A percentile compares a stretch with the other conserved stretches of the same genome.
phyloP scores from a whole-genome alignment of 192 early-diverging fungal species.

The Lobosporangium transversale region DNA sequence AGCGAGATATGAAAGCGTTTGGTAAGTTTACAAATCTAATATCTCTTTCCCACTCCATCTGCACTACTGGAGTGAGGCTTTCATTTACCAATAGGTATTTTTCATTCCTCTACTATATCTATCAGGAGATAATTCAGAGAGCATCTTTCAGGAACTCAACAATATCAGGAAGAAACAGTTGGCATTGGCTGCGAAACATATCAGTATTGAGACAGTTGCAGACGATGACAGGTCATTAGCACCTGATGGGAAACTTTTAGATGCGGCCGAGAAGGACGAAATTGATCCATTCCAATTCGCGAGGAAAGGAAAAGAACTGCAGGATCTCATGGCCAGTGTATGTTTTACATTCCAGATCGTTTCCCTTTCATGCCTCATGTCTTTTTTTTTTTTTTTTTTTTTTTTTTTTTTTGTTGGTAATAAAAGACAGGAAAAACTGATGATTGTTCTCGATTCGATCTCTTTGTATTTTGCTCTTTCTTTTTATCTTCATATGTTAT shows the following conservation, averaged over 20 bases:
- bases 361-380: background rate
- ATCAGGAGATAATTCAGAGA: slow-evolving; percentile 48
- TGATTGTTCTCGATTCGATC: too few species aligned
- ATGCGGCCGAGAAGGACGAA: slow-evolving; percentile 50
- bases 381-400: too few species aligned
- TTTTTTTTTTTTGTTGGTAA: too few species aligned
- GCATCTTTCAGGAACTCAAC: slow-evolving; percentile 49
- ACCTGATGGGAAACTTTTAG: slow-evolving; percentile 42
- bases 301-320: slow-evolving; percentile 42
- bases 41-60: too few species aligned
- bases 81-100: too few species aligned
- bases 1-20: slow-evolving; percentile 50
- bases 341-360: background rate
- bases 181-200: slow-evolving; percentile 43
- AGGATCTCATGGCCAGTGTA: slow-evolving; percentile 51
- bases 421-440: too few species aligned
- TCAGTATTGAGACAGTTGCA: slow-evolving; percentile 37
- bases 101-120: too few species aligned
- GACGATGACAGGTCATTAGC: slow-evolving; percentile 50
- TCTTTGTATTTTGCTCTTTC: too few species aligned
- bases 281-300: slow-evolving; percentile 41
- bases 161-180: slow-evolving; percentile 49
- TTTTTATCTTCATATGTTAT: too few species aligned
- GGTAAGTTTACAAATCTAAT: too few species aligned
- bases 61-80: too few species aligned